Evolutionary conservation across 2,329 filamentous ascomycete species (phyloP), one percentile per base, ranked within the genome.

Genomic region (Pestalotiopsis sp.): DNA sequence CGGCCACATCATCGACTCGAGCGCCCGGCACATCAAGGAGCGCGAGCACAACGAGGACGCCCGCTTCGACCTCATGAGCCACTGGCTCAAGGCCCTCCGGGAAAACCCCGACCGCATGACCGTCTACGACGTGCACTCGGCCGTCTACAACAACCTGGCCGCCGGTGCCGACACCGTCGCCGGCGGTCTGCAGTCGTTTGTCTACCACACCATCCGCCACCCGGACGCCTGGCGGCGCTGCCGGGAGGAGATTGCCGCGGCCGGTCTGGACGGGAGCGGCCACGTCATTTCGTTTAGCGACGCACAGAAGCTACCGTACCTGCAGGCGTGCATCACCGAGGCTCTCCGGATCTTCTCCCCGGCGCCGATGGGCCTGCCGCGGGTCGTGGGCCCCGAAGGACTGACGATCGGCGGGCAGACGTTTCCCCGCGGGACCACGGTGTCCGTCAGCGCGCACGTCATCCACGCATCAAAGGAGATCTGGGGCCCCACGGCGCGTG

Each of bases 381-480:
- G 68, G 6, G 25, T 67, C 3, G 65, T 65, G 4, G 45, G 45
- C 23, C 59, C 59, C 0, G 61, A 57, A 13, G 68, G 60, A 1
- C 58, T 66, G 20, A 60, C 59, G 5, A 62, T 63, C 3, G 68
- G 68, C 17, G 60, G 61, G 2, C 36, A 59, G 38, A 65, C 59
- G 7, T 67, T 69, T 14, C 60, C 68, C 2, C 27, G 49, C 7
- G 68, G 60, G 3, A 67, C 61, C 4, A 67, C 31, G 1, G 13
- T 69, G 3, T 69, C 68, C 7, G 39, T 69, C n/a, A 67, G 67
- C 57, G 49, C 65, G 2, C 61, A 61, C 57, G 65, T 67, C 31
- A 65, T 69, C 5, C 68, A 69, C 39, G 41, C 36, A 2, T 69
- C 68, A 12, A 67, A 67, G 23, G 68, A 69, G 39, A 60, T 69